phyloP scores from a whole-genome alignment of 2,329 filamentous ascomycete species.

The Sphaerulina vaccinii region DNA sequence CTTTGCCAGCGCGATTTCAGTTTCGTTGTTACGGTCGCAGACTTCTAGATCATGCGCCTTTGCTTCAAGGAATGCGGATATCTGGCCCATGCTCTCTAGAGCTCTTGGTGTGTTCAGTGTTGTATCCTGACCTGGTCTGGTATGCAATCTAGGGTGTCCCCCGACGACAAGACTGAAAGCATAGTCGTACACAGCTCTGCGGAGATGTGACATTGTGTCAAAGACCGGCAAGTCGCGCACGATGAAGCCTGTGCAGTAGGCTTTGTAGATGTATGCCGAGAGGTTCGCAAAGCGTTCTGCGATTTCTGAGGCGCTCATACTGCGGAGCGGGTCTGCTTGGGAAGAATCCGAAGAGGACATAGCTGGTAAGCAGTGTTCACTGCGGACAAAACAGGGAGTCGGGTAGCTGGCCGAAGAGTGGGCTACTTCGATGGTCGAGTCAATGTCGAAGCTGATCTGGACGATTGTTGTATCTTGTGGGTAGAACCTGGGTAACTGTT shows the following conservation, averaged over 20 bases:
- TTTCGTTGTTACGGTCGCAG: background rate
- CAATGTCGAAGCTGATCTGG: too few species aligned
- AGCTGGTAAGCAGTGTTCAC: conserved; percentile 5
- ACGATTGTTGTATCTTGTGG: too few species aligned
- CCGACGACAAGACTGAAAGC: conserved; percentile 14
- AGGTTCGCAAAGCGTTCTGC: conserved; percentile 16
- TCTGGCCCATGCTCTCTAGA: conserved; percentile 15
- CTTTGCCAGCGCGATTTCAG: conserved; percentile 1
- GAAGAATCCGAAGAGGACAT: background rate
- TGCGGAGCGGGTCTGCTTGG: background rate
- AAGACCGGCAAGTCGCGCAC: conserved; percentile 10
- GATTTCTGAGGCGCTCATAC: conserved; percentile 7
- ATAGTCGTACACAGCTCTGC: conserved; percentile 9
- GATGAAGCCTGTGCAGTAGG: conserved; percentile 13
- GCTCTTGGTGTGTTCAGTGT: conserved; percentile 9
- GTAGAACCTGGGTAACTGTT: too few species aligned
- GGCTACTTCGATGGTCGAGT: too few species aligned
- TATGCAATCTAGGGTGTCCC: background rate
- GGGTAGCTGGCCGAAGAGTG: too few species aligned
- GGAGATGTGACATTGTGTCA: conserved; percentile 9
- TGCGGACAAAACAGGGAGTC: background rate
- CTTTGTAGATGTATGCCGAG: conserved; percentile 17
- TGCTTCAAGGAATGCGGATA: conserved; percentile 13
- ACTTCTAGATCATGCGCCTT: conserved; percentile 1
- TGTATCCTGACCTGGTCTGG: conserved; percentile 13